Conservation (phyloP, 257 asterid genomes). For the Solanum corneliomulleri region DNA sequence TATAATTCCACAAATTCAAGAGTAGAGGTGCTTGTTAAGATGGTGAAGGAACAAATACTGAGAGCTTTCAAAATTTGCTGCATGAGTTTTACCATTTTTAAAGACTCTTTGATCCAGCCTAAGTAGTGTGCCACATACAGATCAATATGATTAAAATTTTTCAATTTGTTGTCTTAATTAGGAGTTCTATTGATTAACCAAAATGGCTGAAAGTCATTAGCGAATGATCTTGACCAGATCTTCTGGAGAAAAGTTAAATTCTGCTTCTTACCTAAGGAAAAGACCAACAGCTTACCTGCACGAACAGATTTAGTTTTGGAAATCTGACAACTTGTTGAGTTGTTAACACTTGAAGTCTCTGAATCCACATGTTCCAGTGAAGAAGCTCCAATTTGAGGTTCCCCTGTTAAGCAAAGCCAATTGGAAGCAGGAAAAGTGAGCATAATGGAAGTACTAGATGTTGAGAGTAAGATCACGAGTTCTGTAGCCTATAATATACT, state of each 20-base stretch:
- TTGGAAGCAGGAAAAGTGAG: background rate
- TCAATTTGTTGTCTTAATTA: background rate
- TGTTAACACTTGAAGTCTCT: constrained; percentile 14
- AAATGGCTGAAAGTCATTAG: background rate
- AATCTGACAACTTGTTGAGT: constrained; percentile 12
- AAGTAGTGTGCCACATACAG: background rate
- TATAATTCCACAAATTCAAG: background rate
- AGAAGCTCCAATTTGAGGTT: constrained; percentile 19
- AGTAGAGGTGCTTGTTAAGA: background rate
- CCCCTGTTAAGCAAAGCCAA: constrained; percentile 10
- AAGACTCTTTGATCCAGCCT: background rate
- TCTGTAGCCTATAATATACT: background rate
- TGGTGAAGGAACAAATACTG: background rate
- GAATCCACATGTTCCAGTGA: constrained; percentile 15
- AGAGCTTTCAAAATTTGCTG: background rate
- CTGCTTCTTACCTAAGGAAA: background rate
- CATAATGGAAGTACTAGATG: background rate
- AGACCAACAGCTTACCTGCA: constrained; percentile 47
- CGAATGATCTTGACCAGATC: background rate
- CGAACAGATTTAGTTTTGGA: constrained; percentile 38
- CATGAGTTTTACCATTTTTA: background rate
- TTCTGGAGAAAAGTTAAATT: background rate
- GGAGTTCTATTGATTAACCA: background rate
- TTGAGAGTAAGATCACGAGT: background rate
- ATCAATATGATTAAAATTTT: background rate